phyloP scores from a whole-genome alignment of 768 basidiomycete genomes.

The Lactarius evosmus region DNA sequence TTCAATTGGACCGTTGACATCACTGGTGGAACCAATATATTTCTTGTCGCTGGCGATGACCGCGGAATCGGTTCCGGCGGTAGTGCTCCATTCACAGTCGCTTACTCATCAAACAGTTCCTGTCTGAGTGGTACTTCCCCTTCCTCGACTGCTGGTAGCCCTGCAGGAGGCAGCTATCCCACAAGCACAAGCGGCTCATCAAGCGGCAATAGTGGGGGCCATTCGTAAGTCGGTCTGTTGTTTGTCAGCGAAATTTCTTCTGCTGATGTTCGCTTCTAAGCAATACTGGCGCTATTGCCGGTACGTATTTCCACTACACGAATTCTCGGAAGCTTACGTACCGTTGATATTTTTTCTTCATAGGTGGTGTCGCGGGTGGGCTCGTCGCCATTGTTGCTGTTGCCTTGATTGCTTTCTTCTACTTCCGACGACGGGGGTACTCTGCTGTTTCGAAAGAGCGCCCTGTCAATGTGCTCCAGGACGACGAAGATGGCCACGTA shows the following conservation, averaged over 20 bases:
- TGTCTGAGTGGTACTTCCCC: slow-evolving; percentile 64
- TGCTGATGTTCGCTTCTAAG: slow-evolving; percentile 2
- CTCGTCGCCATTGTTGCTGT: slow-evolving; percentile 47
- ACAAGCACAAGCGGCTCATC: slow-evolving; percentile 46
- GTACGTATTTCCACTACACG: slow-evolving; percentile 5
- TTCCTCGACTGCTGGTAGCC: slow-evolving; percentile 71
- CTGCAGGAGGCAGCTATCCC: slow-evolving; percentile 71
- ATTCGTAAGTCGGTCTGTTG: slow-evolving; percentile 15
- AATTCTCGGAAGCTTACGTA: neutral
- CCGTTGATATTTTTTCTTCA: slow-evolving; percentile 37
- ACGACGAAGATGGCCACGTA: slow-evolving; percentile 49
- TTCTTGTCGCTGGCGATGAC: slow-evolving; percentile 64
- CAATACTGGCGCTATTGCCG: slow-evolving; percentile 22
- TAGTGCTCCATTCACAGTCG: slow-evolving; percentile 55
- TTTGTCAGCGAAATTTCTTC: neutral
- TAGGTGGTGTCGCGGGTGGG: slow-evolving; percentile 57
- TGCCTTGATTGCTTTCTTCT: slow-evolving; percentile 44
- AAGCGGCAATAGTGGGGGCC: slow-evolving; percentile 28
- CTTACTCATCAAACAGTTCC: slow-evolving; percentile 46
- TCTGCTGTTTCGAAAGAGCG: slow-evolving; percentile 47
- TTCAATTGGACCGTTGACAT: slow-evolving; percentile 67
- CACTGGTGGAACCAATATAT: slow-evolving; percentile 60
- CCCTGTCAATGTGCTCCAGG: slow-evolving; percentile 63
- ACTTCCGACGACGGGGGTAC: slow-evolving; percentile 47
- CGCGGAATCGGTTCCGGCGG: slow-evolving; percentile 69